Conservation (phyloP, 768 basidiomycete species). For the Candolleomyces eurysporus region DNA sequence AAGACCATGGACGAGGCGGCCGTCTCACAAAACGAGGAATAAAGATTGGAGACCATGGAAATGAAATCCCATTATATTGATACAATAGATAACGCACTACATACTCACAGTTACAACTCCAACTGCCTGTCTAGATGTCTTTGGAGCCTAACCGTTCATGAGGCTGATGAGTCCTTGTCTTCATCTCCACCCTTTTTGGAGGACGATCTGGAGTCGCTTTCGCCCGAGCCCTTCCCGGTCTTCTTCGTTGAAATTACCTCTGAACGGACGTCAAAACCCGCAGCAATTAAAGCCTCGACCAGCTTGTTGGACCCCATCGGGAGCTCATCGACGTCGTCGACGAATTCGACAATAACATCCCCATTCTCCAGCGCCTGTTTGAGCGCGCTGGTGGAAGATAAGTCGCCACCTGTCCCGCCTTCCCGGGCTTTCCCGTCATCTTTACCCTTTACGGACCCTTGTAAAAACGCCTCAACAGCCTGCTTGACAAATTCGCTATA, state of each 20-base stretch:
- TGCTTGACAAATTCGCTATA: slow-evolving; percentile 36
- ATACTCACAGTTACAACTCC: neutral
- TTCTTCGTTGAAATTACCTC: slow-evolving; percentile 8
- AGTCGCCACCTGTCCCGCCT: slow-evolving; percentile 6
- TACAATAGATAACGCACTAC: neutral
- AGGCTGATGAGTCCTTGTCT: slow-evolving; percentile 5
- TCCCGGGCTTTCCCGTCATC: no score
- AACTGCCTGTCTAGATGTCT: neutral
- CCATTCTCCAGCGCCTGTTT: slow-evolving; percentile 14
- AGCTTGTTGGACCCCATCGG: slow-evolving; percentile 34
- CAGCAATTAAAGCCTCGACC: slow-evolving; percentile 49
- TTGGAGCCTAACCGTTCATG: neutral
- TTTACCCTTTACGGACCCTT: neutral
- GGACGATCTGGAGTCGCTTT: neutral
- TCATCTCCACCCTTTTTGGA: slow-evolving; percentile 8
- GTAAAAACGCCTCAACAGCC: slow-evolving; percentile 34
- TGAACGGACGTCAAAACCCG: slow-evolving; percentile 47
- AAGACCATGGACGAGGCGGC: neutral
- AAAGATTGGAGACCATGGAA: neutral
- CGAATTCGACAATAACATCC: slow-evolving; percentile 44
- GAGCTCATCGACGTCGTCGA: slow-evolving; percentile 42
- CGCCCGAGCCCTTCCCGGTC: slow-evolving; percentile 5
- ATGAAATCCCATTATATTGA: neutral
- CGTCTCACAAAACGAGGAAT: neutral
- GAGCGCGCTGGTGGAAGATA: neutral